phyloP scores from a whole-genome alignment of 2,329 filamentous ascomycete genomes.

The Fusarium buxicola region DNA sequence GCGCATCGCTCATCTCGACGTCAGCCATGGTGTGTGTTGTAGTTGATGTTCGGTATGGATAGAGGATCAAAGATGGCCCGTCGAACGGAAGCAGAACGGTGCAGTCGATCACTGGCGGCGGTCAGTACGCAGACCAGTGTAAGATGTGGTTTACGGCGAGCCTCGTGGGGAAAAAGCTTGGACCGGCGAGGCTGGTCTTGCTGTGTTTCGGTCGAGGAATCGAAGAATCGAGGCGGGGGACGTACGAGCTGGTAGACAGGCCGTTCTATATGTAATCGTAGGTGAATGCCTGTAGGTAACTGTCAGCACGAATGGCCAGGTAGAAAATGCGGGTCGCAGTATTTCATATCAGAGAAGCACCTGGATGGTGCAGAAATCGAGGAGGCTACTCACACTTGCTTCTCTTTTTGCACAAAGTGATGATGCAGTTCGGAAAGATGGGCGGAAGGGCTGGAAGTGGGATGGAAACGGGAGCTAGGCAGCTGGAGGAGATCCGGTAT shows the following conservation, averaged over 20 bases:
- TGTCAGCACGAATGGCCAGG: conserved; percentile 18
- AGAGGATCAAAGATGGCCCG: neutral
- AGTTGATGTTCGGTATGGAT: conserved; percentile 6
- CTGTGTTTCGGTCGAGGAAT: conserved; percentile 16
- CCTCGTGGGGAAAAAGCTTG: neutral
- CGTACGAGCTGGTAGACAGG: conserved; percentile 23
- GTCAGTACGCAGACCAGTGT: conserved; percentile 8
- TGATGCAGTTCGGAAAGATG: conserved; percentile 34
- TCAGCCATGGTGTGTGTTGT: conserved; percentile 77
- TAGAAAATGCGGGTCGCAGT: neutral
- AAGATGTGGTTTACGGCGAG: neutral
- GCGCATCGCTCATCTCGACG: conserved; percentile 94
- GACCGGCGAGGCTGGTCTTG: neutral
- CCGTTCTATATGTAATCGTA: neutral
- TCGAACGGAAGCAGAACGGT: neutral
- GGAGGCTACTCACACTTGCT: conserved; percentile 11
- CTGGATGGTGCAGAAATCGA: conserved; percentile 29
- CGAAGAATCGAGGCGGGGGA: conserved; percentile 20
- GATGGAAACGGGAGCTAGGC: conserved; percentile 26
- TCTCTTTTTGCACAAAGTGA: conserved; percentile 21
- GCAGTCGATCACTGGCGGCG: conserved; percentile 6
- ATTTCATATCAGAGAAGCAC: conserved; percentile 13
- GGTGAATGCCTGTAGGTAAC: conserved; percentile 7
- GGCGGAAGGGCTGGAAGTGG: conserved; percentile 23
- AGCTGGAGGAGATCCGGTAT: conserved; percentile 23